A percentile compares a stretch with the other conserved stretches of the same genome.
Conservation (phyloP, 2,329 filamentous ascomycete genomes). For the Colletotrichum eremochloae region DNA sequence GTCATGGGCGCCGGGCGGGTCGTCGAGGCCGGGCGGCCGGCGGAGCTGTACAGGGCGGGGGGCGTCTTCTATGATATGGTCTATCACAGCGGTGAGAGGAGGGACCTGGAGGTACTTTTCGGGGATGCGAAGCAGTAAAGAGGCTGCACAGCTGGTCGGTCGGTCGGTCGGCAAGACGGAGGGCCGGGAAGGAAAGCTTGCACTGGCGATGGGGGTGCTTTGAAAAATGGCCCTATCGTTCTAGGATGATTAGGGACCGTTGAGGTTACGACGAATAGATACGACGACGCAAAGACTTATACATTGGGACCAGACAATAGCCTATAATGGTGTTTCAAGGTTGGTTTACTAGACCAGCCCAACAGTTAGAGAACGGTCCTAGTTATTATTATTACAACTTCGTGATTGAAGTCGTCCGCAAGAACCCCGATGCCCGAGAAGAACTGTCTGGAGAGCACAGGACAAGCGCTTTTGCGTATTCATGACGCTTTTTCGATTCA, state of each 20-base stretch:
- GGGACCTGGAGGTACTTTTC: conserved; percentile 57
- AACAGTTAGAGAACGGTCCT: background rate
- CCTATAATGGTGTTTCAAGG: background rate
- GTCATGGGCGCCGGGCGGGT: conserved; percentile 69
- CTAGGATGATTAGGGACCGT: background rate
- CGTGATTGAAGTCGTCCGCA: background rate
- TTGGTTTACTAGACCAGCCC: background rate
- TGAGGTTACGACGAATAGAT: background rate
- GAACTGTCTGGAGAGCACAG: background rate
- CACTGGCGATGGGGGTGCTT: background rate
- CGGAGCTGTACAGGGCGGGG: conserved; percentile 58
- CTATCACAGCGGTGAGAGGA: conserved; percentile 66
- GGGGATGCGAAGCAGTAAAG: conserved; percentile 20
- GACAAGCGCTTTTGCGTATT: background rate
- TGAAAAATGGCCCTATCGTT: background rate
- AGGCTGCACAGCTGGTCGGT: background rate
- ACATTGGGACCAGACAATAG: background rate
- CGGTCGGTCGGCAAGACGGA: background rate
- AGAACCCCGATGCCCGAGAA: background rate
- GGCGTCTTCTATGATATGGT: conserved; percentile 69
- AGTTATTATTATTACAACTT: background rate
- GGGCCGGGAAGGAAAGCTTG: background rate
- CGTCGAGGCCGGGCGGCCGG: conserved; percentile 65
- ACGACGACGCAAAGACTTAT: background rate
- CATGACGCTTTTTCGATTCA: background rate